Percentiles rank a stretch among this genome's conserved stretches.
These are phyloP conservation scores for Waltergamsia citrina DNA, from an alignment of 2,329 filamentous ascomycete species.

Conservation along the genomic window DNA sequence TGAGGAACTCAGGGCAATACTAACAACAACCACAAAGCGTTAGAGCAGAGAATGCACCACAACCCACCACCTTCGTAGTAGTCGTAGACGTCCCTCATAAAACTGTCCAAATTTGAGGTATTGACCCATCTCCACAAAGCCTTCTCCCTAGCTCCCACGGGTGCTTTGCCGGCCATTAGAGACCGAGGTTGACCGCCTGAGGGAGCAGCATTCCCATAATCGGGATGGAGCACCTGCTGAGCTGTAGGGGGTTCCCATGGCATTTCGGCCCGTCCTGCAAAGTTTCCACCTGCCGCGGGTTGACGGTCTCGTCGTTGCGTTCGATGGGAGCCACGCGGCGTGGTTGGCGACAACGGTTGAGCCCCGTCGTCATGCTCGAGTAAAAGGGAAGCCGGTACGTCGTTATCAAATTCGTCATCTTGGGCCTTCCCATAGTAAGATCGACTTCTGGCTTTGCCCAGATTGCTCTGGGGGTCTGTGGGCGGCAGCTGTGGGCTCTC, in stretches of 20 bases:
- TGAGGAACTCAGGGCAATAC: constrained; percentile 19
- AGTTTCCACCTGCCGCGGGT: constrained; percentile 22
- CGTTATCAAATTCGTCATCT: constrained; percentile 46
- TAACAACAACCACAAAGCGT: constrained; percentile 63
- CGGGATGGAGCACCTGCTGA: constrained; percentile 38
- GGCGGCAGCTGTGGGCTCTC: constrained; percentile 26
- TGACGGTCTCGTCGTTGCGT: constrained; percentile 11
- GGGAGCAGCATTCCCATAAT: constrained; percentile 16
- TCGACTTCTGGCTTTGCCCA: no score
- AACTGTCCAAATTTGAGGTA: constrained; percentile 79
- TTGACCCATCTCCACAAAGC: constrained; percentile 93
- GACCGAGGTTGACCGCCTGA: constrained; percentile 14
- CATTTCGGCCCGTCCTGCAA: constrained; percentile 31
- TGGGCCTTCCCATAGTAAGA: background rate
- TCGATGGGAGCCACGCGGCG: constrained; percentile 3
- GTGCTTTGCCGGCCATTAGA: constrained; percentile 15
- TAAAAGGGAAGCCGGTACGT: constrained; percentile 54
- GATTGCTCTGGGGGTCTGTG: background rate
- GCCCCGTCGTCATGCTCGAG: constrained; percentile 39
- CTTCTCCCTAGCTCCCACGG: constrained; percentile 48
- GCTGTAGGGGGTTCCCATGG: constrained; percentile 46
- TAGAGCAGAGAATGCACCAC: constrained; percentile 71
- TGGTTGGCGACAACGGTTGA: constrained; percentile 6
- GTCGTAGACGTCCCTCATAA: constrained; percentile 74
- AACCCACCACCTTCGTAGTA: constrained; percentile 80